These are phyloP conservation scores for Cutaneotrichosporon dermatis DNA, from an alignment of 1,284 basidiomycete genomes.

Conservation along the genomic window DNA sequence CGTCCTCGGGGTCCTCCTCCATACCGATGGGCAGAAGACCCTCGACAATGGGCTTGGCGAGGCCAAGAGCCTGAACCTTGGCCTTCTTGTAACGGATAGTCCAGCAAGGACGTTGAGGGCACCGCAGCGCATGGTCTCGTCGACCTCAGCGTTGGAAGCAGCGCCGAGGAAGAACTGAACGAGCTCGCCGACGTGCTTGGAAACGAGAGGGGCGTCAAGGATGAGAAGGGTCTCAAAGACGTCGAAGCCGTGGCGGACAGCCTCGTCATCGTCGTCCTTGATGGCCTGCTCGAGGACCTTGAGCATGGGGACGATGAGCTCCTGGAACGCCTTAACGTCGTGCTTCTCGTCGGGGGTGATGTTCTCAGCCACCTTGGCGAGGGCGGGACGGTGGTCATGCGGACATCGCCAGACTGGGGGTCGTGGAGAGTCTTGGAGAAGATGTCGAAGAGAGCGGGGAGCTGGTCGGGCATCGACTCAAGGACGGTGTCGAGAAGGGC, in stretches of 20 bases:
- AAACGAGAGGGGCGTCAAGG: constrained; percentile 86
- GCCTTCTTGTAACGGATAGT: constrained; percentile 96
- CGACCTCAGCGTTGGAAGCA: constrained; percentile 74
- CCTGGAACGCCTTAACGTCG: constrained; percentile 86
- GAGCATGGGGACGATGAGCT: constrained; percentile 83
- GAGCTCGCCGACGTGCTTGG: constrained; percentile 81
- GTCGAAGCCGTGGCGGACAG: constrained; percentile 87
- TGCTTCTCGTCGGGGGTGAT: constrained; percentile 82
- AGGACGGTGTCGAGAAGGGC: constrained; percentile 89
- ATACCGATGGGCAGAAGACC: constrained; percentile 91
- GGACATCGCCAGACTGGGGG: constrained; percentile 82
- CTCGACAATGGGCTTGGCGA: constrained; percentile 82
- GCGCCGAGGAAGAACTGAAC: constrained; percentile 83
- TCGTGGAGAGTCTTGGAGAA: constrained; percentile 77
- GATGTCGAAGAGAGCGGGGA: constrained; percentile 74
- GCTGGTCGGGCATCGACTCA: constrained; percentile 75
- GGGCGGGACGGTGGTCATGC: constrained; percentile 81
- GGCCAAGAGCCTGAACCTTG: constrained; percentile 81
- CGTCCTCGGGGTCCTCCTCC: constrained; percentile 81
- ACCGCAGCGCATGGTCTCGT: constrained; percentile 79
- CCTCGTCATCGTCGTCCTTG: constrained; percentile 73
- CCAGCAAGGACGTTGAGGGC: constrained; percentile 95
- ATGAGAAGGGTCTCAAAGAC: constrained; percentile 94
- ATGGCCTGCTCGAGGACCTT: constrained; percentile 82
- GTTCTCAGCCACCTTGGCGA: constrained; percentile 91